Percentiles rank a stretch among this genome's conserved stretches.
phyloP scores from a whole-genome alignment of 768 basidiomycete genomes.

The Sistotremastrum niveocremeum region DNA sequence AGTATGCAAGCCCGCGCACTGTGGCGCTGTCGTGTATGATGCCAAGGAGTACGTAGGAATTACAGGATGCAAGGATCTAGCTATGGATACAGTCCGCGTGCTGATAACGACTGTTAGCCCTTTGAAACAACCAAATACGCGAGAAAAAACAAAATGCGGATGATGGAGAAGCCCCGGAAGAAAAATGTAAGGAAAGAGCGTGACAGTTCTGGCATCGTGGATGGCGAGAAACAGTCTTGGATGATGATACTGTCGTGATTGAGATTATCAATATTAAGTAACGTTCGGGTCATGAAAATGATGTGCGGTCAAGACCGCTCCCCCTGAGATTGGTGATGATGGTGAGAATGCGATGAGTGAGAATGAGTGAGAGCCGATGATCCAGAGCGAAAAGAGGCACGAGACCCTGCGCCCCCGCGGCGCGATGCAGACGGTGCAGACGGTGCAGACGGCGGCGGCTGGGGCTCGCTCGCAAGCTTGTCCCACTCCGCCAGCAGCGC shows the following conservation, averaged over 20 bases:
- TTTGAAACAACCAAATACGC: too few species aligned
- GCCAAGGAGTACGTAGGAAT: too few species aligned
- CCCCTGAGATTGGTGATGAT: neutral
- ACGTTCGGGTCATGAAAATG: too few species aligned
- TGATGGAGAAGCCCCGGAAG: neutral
- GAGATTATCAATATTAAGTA: too few species aligned
- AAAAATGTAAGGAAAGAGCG: neutral
- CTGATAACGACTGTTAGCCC: too few species aligned
- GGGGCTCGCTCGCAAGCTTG: slow-evolving; percentile 12
- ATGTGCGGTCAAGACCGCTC: neutral
- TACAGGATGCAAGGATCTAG: too few species aligned
- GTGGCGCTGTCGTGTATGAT: too few species aligned
- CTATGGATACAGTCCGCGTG: too few species aligned
- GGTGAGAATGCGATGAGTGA: neutral
- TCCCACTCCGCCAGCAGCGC: slow-evolving; percentile 60
- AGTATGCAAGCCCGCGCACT: too few species aligned
- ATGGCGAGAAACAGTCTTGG: neutral
- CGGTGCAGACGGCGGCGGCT: slow-evolving; percentile 7
- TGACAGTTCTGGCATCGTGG: neutral
- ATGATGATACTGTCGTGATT: neutral
- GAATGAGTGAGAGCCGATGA: neutral
- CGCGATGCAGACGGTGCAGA: slow-evolving; percentile 3
- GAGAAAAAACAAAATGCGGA: too few species aligned
- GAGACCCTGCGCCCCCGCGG: neutral
- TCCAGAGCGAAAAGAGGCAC: neutral